Conservation (phyloP, 164 flowering plant species). For the grape (Vitis vinifera) region DNA sequence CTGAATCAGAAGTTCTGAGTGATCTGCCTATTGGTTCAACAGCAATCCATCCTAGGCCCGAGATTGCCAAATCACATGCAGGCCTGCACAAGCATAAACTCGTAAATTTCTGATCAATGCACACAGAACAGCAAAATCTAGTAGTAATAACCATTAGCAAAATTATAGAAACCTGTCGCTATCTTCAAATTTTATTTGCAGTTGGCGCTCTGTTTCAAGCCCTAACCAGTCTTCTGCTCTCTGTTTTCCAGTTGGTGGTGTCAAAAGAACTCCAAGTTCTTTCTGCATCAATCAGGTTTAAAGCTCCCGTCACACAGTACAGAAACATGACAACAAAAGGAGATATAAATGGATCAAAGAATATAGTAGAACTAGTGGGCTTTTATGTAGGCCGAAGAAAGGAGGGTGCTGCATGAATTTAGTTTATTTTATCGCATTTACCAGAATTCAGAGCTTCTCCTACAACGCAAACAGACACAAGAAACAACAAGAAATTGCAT, state of each 20-base stretch:
- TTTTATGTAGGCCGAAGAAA: no score
- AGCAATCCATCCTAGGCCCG: constrained; percentile 92
- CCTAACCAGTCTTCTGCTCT: constrained; percentile 66
- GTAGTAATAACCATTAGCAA: no score
- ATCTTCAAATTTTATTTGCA: constrained; percentile 39
- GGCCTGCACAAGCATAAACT: constrained; percentile 49
- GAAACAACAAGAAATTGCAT: no score
- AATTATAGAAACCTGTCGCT: constrained; percentile 30
- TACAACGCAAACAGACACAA: no score
- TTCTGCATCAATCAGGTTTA: constrained; percentile 44
- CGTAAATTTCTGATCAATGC: no score
- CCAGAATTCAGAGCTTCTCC: no score
- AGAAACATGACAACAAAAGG: not conserved
- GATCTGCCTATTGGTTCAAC: constrained; percentile 48
- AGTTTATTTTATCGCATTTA: no score
- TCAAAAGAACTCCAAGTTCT: constrained; percentile 67
- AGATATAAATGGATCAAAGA: no score
- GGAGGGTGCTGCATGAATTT: no score
- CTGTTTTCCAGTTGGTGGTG: constrained; percentile 75
- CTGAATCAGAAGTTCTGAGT: constrained; percentile 16
- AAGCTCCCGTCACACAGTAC: no score
- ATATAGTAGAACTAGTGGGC: not conserved
- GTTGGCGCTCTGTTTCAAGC: constrained; percentile 44
- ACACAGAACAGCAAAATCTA: no score
- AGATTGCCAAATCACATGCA: constrained; percentile 88